A percentile compares a stretch with the other conserved stretches of the same genome.
Conservation (phyloP, 768 basidiomycete species). For the Mycena venus region DNA sequence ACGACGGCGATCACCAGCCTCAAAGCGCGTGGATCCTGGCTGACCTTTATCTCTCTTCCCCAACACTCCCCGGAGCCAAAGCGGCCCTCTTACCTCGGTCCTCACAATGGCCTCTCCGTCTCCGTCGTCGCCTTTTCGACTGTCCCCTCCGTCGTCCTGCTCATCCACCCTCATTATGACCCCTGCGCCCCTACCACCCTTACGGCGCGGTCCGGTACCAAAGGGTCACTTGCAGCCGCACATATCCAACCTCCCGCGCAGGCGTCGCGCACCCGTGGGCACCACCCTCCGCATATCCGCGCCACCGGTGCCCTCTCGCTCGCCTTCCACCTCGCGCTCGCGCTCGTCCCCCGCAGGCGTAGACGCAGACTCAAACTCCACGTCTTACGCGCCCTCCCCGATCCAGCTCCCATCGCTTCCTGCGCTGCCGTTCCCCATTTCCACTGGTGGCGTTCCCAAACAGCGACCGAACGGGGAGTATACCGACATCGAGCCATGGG, state of each 20-base stretch:
- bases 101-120: not conserved
- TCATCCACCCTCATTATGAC: slow-evolving; percentile 24
- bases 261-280: not conserved
- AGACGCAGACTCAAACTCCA: not conserved
- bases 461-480: not conserved
- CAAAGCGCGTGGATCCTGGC: not conserved
- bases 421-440: slow-evolving; percentile 4
- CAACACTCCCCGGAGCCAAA: not conserved
- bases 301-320: too few relatives aligned
- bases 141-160: slow-evolving; percentile 1
- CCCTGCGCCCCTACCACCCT: not conserved
- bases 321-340: not conserved
- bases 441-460: not conserved
- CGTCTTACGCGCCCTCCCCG: not conserved
- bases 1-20: not conserved
- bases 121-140: slow-evolving; percentile 1
- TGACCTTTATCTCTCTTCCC: not conserved
- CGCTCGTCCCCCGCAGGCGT: not conserved
- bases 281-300: slow-evolving; percentile 2
- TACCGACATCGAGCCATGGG: too few relatives aligned
- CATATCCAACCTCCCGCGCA: slow-evolving; percentile 21
- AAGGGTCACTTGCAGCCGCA: slow-evolving; percentile 24
- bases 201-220: slow-evolving; percentile 3
- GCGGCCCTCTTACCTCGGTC: not conserved
- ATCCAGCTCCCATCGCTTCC: slow-evolving; percentile 5